Base-by-base conservation (phyloP, 2,329 filamentous ascomycete genomes). In the Fusarium begoniae region DNA sequence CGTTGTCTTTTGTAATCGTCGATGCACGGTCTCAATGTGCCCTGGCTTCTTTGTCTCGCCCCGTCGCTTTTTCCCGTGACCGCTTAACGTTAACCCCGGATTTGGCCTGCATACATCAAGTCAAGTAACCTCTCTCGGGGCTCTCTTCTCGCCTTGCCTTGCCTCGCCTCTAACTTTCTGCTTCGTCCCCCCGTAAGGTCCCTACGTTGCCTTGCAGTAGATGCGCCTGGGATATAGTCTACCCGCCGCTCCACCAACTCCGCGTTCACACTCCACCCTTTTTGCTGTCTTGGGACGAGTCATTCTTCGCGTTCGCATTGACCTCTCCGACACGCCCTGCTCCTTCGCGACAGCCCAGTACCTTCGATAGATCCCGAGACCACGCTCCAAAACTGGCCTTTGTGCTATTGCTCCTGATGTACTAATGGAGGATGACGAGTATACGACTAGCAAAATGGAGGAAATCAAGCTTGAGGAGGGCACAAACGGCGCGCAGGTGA, bases 391-490 rank as follows among this genome's bases (percentile, higher is more conserved):
- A 45, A 43, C 64, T 62, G 51, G 68, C 68, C 53, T 47, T 64
- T 58, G 54, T 67, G 63, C 71, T 61, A 53, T 66, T 56, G 24
- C 67, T 67, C 73, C 77, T 75, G 56, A 79, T 79, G 77, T 70
- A 72, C 77, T 78, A 59, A 84, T 84, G 83, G 83, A 83, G 79
- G 83, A 84, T 83, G 82, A 84, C 61, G 82, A 82, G 78, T 77
- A 80, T 77, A 80, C 83, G 72, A 80, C 80, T 59, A 79, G 70
- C 77, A 83, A 80, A 77, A 84, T 86, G 81, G 84, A 85, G 77
- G 81, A 82, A 74, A 80, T 86, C 67, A 86, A 84, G 78, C 81
- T 84, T 58, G 84, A 87, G 75, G 83, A 85, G 43, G 80, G 78
- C 63, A 79, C 78, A 58, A 83, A 84, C 71, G 83, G 82, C 66